Base-by-base conservation (phyloP, 805 yeast species). In the Middelhovenomyces tepae region DNA sequence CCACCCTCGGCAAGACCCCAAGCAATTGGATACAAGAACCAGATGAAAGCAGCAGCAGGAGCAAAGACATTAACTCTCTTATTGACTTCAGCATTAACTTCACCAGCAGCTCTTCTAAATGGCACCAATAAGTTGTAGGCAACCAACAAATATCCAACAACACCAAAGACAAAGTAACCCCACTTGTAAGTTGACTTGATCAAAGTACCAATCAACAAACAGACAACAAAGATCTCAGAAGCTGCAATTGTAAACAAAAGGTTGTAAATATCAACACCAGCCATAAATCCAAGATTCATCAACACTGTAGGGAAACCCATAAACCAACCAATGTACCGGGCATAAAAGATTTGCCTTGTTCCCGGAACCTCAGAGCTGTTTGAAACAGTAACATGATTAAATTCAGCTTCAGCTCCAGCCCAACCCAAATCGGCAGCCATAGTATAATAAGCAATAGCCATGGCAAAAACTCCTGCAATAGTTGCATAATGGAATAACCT, bases 1-100 rank as follows among this genome's bases (percentile, higher is more conserved):
- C 79, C 78, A 61, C 79, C 81, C 50, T 74, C 80, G 47, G 68
- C 55, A 32, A 71, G 56, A 52, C 71, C 76, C 72, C 74, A 71
- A 23, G 59, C 48, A 38, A 71, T 47, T 33, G 72, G 71, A 43
- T 70, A 69, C 39, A 72, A 56, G 32, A 70, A 49, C 71, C 73
- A 65, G 22, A 71, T 47, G 34, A 67, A 43, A 27, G 63, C 42
- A 34, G 55, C 42, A 23, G 40, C 37, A 22, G 40, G 24, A 16
- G 39, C 26, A 22, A 38, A 23, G 31, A 46, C 36, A 22, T 37
- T 24, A 18, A 31, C 31, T 19, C n/a, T 24, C n/a, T 28, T 18
- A 5, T 8, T 14, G 9, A 11, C 9, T 7, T 10, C 13, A 15
- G 25, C 20, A 27, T 25, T 36, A 22, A 27, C 24, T 6, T 25